Percentiles rank a stretch among this genome's conserved stretches.
phyloP scores from a whole-genome alignment of 225 moss, liverwort and hornwort genomes.

The Polytrichum formosum region DNA sequence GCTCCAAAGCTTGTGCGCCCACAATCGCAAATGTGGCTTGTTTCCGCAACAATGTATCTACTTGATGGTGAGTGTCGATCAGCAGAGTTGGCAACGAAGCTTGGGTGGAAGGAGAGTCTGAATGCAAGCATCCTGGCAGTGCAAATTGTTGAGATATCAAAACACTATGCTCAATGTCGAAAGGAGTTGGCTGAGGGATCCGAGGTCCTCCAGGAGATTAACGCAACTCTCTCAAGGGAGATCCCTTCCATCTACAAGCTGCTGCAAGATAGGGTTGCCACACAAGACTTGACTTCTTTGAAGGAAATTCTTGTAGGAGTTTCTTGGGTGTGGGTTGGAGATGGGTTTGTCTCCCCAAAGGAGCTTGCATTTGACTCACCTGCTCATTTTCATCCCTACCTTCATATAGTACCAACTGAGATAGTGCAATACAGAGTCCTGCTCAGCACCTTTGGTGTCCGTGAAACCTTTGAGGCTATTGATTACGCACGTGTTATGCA shows the following conservation, averaged over 20 bases:
- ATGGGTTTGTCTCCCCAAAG: constrained; percentile 73
- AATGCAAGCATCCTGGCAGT: constrained; percentile 67
- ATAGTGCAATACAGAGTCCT: constrained; percentile 61
- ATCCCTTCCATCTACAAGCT: constrained; percentile 66
- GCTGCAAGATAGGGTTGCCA: constrained; percentile 64
- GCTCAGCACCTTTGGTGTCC: constrained; percentile 67
- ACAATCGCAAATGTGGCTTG: constrained; percentile 77
- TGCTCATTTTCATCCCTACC: constrained; percentile 87
- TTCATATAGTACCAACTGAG: constrained; percentile 80
- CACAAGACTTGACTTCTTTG: constrained; percentile 53
- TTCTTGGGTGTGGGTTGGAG: constrained; percentile 89
- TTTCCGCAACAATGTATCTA: constrained; percentile 82
- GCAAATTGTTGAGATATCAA: constrained; percentile 67
- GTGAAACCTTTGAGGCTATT: constrained; percentile 68
- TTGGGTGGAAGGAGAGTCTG: constrained; percentile 67
- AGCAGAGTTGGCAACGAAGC: constrained; percentile 47
- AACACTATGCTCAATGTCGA: constrained; percentile 35
- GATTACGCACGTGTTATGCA: constrained; percentile 70
- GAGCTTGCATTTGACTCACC: constrained; percentile 89
- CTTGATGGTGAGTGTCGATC: constrained; percentile 73
- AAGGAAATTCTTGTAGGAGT: constrained; percentile 57
- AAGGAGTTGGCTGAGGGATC: constrained; percentile 19
- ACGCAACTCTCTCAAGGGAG: constrained; percentile 45
- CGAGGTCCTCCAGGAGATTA: constrained; percentile 23
- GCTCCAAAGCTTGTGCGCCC: constrained; percentile 74